A percentile compares a stretch with the other conserved stretches of the same genome.
These are phyloP conservation scores for Dendrocalamus latiflorus DNA, from an alignment of 202 grass and related monocot species.

Conservation along the genomic window DNA sequence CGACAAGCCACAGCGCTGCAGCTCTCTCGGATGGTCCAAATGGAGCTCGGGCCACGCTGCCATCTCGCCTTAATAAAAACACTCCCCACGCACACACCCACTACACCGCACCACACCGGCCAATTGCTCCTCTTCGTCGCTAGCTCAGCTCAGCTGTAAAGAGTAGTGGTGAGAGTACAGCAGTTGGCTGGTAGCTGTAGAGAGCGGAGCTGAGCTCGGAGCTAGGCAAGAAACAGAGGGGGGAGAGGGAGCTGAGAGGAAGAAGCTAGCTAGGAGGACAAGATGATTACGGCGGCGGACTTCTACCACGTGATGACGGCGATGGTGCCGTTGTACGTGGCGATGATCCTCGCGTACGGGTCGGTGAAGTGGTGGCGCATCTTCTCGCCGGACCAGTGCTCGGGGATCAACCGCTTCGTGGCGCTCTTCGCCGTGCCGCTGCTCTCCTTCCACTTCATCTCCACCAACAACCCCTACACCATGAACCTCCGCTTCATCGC, in stretches of 20 bases:
- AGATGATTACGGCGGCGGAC: conserved; percentile 79
- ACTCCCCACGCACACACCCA: conserved; percentile 23
- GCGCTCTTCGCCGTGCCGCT: conserved; percentile 96
- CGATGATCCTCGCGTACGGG: conserved; percentile 96
- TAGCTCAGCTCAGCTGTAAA: conserved; percentile 4
- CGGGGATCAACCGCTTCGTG: conserved; percentile 97
- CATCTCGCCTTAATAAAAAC: conserved; percentile 50
- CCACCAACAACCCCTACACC: conserved; percentile 84
- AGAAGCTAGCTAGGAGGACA: conserved; percentile 66
- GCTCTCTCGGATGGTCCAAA: conserved; percentile 65
- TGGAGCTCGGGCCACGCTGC: conserved; percentile 45
- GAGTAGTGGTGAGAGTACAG: not conserved
- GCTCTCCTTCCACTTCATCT: conserved; percentile 99
- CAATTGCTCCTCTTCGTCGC: not conserved
- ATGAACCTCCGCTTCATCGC: conserved; percentile 99
- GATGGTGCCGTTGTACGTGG: conserved; percentile 97
- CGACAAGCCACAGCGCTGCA: not conserved
- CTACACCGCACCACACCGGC: not conserved
- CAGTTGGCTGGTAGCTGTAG: not conserved
- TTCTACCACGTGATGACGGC: conserved; percentile 99
- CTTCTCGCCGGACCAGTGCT: conserved; percentile 99
- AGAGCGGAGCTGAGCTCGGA: not conserved
- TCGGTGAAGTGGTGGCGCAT: conserved; percentile 98
- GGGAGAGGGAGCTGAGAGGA: not conserved
- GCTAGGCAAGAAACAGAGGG: not conserved